Evolutionary conservation across 73 alveolate species (phyloP), one percentile per base, ranked within the genome.

Genomic region (Tetrahymena malaccensis): DNA sequence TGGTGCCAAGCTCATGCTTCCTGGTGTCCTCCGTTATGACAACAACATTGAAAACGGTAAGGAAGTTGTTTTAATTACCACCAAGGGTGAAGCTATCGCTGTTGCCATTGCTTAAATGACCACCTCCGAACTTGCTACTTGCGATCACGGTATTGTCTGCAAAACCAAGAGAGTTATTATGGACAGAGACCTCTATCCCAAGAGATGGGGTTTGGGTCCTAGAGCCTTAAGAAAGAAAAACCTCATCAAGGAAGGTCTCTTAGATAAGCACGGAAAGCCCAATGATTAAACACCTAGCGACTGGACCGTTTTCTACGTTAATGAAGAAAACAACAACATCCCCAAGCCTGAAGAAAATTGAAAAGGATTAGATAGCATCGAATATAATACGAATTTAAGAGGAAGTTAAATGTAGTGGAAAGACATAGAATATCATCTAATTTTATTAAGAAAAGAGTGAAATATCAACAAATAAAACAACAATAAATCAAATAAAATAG

Each of bases 161-260:
- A 99, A 97, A 95, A 99, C 99, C 94, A 99, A 99, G 98, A 98
- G 99, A 96, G 99, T 99, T 43, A 99, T 99, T 95, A 98, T 99
- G 99, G 99, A 99, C 97, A 97, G 99, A 84, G 99, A 99, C 94
- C 99, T 99, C 34, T 99, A 99, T 97, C 99, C 99, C 89, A 97
- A 99, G 93, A 96, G 98, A 94, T 99, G 99, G 99, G 99, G 99
- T 27, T 97, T 97, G 84, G 99, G 99, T 19, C 99, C 99, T 1
- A 98, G 98, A 96, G 99, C 99, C 55, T 89, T 97, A 25, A 97
- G 98, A 96, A 99, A 99, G 98, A 98, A 99, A 96, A 97, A 98
- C 85, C 96, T 99, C 93, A 99, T 99, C 96, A 98, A 98, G 89
- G 99, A 98, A 43, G 99, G 99, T 37, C 97, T 98, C 94, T 97